phyloP scores from a whole-genome alignment of 1,284 basidiomycete species.

The Pseudozyma flocculosa region DNA sequence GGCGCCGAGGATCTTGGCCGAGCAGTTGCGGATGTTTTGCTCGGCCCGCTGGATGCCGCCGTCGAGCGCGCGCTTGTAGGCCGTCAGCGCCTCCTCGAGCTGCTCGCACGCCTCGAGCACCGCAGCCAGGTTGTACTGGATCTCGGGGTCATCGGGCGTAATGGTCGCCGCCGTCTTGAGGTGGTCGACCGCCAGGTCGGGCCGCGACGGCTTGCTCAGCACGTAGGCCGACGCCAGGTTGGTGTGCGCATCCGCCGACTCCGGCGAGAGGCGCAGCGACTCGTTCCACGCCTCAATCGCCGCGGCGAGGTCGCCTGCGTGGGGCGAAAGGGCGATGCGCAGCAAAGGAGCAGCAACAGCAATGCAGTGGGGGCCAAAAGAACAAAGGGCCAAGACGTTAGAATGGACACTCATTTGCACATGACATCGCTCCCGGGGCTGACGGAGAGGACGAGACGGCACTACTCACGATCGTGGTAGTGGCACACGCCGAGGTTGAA shows the following conservation, averaged over 20 bases:
- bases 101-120: constrained; percentile 83
- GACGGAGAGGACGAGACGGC: no score
- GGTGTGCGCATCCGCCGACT: constrained; percentile 86
- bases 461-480: constrained; percentile 75
- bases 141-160: constrained; percentile 88
- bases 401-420: no score
- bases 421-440: no score
- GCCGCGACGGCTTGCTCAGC: constrained; percentile 77
- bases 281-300: constrained; percentile 48
- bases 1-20: constrained; percentile 58
- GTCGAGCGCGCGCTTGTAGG: constrained; percentile 76
- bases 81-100: constrained; percentile 74
- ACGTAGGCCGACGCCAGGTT: constrained; percentile 94
- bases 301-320: constrained; percentile 18
- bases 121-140: constrained; percentile 88
- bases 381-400: background rate
- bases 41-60: constrained; percentile 73
- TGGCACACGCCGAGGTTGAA: constrained; percentile 87
- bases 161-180: constrained; percentile 78
- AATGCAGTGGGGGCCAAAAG: no score
- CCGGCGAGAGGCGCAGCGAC: constrained; percentile 68
- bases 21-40: constrained; percentile 84
- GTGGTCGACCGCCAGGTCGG: constrained; percentile 79
- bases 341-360: no score
- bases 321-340: background rate